A percentile compares a stretch with the other conserved stretches of the same genome.
These are phyloP conservation scores for Capsicum rhomboideum DNA, from an alignment of 257 asterid genomes.

Conservation along the genomic window DNA sequence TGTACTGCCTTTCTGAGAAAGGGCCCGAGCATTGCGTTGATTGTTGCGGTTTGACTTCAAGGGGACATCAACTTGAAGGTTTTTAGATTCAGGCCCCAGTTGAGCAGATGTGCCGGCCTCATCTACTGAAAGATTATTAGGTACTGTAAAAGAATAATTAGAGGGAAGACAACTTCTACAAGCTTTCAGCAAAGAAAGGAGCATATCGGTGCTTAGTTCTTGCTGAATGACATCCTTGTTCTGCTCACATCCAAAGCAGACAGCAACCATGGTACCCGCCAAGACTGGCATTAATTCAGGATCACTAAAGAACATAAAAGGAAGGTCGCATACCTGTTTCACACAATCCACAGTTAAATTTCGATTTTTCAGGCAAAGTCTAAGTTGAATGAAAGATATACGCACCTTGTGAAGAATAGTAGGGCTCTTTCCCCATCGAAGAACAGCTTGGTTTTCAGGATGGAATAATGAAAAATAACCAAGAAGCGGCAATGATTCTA, in stretches of 20 bases:
- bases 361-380: not conserved
- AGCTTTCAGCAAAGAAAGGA: slow-evolving; percentile 70
- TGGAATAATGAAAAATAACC: slow-evolving; percentile 90
- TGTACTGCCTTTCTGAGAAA: slow-evolving; percentile 37
- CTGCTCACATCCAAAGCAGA: slow-evolving; percentile 87
- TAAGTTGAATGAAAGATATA: not conserved
- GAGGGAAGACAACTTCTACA: slow-evolving; percentile 41
- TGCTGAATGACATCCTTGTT: slow-evolving; percentile 88
- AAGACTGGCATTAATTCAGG: slow-evolving; percentile 86
- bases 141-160: not conserved
- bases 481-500: slow-evolving; percentile 80
- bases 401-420: slow-evolving; percentile 96
- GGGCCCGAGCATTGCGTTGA: slow-evolving; percentile 30
- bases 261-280: slow-evolving; percentile 79
- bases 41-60: slow-evolving; percentile 35
- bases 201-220: slow-evolving; percentile 96
- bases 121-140: slow-evolving; percentile 19
- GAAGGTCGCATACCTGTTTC: slow-evolving; percentile 90
- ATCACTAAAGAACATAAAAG: slow-evolving; percentile 86
- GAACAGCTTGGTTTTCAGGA: slow-evolving; percentile 87
- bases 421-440: slow-evolving; percentile 99
- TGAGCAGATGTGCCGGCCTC: slow-evolving; percentile 38
- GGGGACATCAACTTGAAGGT: slow-evolving; percentile 33
- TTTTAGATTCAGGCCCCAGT: slow-evolving; percentile 35
- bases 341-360: slow-evolving; percentile 13